Base-by-base conservation (phyloP, 2,329 filamentous ascomycete genomes). In the Knufia petricola region DNA sequence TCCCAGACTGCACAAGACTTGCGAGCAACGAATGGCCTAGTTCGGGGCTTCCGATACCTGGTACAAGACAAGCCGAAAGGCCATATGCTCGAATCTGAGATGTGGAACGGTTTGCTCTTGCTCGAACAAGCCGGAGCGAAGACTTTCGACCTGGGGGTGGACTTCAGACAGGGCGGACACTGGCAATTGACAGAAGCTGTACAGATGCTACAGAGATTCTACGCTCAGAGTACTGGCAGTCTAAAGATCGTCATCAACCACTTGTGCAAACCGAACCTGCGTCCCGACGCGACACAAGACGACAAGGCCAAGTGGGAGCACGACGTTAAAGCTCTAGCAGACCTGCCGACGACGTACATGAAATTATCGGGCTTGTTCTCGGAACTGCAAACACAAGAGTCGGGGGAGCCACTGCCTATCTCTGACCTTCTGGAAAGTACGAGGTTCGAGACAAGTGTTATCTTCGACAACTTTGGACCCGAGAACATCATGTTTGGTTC, bases 281-380 rank as follows among this genome's bases (percentile, higher is more conserved):
- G 74, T 26, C 73, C 85, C 12, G 50, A 52, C 1, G 52, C 55
- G 3, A 15, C 23, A 1, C 52, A 56, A 38, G 48, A 50, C 6
- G 49, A 52, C 21, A 44, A 58, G n/a, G 74, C 80, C 59, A 76
- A 77, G 48, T 94, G 87, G 86, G 78, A 78, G 48, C 72, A 74
- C 12, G 74, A 79, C 52, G 79, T 94, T 61, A 77, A 77, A 58
- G 72, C 75, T 7, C 79, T 94, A 60, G 77, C 81, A 57, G 75
- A 75, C 50, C 78, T 77, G 62, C 68, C 72, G 42, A 75, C 72
- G 44, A 80, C 82, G n/a, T 94, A 84, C 69, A 85, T 95, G 77
- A 95, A 95, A 70, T 76, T 95, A n/a, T 90, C 85, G 0, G 90
- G 90, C 6, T 78, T 75, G 40, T 89, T 95, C 65, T 81, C 84